Evolutionary conservation across 2,329 filamentous ascomycete species (phyloP).

Genomic region (Fusarium liriodendri): DNA sequence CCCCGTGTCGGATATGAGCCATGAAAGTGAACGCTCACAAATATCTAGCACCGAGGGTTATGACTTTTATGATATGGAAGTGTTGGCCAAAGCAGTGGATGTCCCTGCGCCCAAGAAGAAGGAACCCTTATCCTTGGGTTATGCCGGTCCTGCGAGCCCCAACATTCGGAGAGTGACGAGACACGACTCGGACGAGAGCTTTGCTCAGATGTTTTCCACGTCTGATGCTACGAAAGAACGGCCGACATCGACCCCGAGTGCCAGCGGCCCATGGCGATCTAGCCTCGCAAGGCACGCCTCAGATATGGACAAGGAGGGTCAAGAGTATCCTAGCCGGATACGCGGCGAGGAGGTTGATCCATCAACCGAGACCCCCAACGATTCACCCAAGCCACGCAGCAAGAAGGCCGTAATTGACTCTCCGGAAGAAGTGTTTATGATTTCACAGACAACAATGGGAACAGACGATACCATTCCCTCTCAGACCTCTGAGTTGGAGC

Average conservation of each 20-base stretch:
- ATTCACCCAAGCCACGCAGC: constrained; percentile 7
- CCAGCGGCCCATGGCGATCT: constrained; percentile 39
- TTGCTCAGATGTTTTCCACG: constrained; percentile 68
- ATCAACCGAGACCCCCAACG: constrained; percentile 21
- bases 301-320: constrained; percentile 44
- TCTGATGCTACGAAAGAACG: constrained; percentile 58
- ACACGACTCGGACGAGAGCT: constrained; percentile 70
- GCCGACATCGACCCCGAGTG: constrained; percentile 24
- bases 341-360: constrained; percentile 54
- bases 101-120: constrained; percentile 58
- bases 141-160: constrained; percentile 46
- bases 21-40: constrained; percentile 60
- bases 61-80: constrained; percentile 74
- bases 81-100: constrained; percentile 63
- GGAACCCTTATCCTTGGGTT: constrained; percentile 49
- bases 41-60: constrained; percentile 70
- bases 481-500: constrained; percentile 46
- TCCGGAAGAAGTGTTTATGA: constrained; percentile 55
- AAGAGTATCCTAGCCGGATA: constrained; percentile 59
- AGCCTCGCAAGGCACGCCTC: constrained; percentile 44
- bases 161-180: constrained; percentile 47
- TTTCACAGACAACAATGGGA: constrained; percentile 59
- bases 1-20: constrained; percentile 62
- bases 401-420: constrained; percentile 42
- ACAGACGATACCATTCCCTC: constrained; percentile 50